phyloP scores from a whole-genome alignment of 768 basidiomycete genomes.

The Psilocybe subaeruginosa region DNA sequence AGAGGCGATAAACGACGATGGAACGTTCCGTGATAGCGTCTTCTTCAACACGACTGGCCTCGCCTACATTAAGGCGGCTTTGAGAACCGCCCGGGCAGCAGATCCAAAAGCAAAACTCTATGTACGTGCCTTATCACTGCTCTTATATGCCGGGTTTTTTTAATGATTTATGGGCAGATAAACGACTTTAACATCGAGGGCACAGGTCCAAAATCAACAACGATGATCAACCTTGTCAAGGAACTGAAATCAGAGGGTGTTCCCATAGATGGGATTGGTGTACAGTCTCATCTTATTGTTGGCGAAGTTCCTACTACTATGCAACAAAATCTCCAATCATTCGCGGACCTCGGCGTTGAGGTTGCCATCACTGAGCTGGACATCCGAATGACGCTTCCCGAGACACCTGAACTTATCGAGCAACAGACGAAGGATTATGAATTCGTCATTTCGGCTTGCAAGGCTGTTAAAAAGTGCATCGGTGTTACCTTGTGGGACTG shows the following conservation, averaged over 20 bases:
- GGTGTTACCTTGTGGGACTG: slow-evolving; percentile 52
- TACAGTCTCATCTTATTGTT: slow-evolving; percentile 64
- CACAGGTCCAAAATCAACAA: slow-evolving; percentile 55
- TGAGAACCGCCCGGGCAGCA: slow-evolving; percentile 52
- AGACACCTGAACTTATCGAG: slow-evolving; percentile 45
- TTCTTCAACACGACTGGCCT: slow-evolving; percentile 55
- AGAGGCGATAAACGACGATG: slow-evolving; percentile 53
- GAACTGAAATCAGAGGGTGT: slow-evolving; percentile 46
- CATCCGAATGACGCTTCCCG: slow-evolving; percentile 61
- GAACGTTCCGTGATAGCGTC: slow-evolving; percentile 53
- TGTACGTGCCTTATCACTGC: slow-evolving; percentile 27
- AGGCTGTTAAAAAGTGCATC: slow-evolving; percentile 41
- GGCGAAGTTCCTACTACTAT: slow-evolving; percentile 55
- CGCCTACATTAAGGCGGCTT: slow-evolving; percentile 52
- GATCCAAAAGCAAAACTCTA: slow-evolving; percentile 62
- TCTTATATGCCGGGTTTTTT: background rate
- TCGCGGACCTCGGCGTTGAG: slow-evolving; percentile 64
- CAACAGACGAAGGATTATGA: slow-evolving; percentile 64
- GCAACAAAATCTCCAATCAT: slow-evolving; percentile 49
- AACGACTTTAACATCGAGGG: slow-evolving; percentile 47
- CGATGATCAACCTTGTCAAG: slow-evolving; percentile 57
- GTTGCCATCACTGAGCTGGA: slow-evolving; percentile 74
- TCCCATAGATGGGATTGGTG: slow-evolving; percentile 65
- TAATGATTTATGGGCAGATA: slow-evolving; percentile 23
- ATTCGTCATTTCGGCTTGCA: slow-evolving; percentile 58